Percentiles rank a stretch among this genome's conserved stretches.
phyloP scores from a whole-genome alignment of 208 protist species.

The Leishmania lainsoni region DNA sequence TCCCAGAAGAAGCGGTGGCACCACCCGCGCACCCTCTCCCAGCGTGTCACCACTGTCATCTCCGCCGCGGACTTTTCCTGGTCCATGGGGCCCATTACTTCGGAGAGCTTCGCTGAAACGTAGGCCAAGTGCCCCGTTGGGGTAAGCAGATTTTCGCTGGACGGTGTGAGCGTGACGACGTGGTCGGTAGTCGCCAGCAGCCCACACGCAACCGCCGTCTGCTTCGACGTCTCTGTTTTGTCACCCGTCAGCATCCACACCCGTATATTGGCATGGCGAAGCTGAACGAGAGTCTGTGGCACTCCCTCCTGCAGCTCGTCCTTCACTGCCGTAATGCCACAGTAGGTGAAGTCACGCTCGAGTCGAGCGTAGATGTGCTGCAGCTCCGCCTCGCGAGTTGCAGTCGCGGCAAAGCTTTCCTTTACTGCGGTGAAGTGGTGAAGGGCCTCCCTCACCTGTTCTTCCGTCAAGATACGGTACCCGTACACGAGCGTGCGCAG shows the following conservation, averaged over 20 bases:
- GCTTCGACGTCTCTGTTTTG: constrained; percentile 96
- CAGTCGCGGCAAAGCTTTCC: constrained; percentile 18
- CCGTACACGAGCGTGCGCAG: constrained; percentile 77
- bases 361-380: constrained; percentile 59
- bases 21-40: constrained; percentile 22
- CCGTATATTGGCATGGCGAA: constrained; percentile 78
- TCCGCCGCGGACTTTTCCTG: not conserved
- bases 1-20: constrained; percentile 38
- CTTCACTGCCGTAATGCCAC: constrained; percentile 95
- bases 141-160: constrained; percentile 30
- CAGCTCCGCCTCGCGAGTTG: constrained; percentile 33
- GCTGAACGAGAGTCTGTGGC: constrained; percentile 78
- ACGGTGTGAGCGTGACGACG: constrained; percentile 47
- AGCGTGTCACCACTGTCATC: constrained; percentile 15
- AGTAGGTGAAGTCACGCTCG: constrained; percentile 87
- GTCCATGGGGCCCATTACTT: constrained; percentile 22
- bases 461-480: constrained; percentile 48
- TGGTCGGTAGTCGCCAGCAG: constrained; percentile 47
- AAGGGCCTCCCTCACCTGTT: constrained; percentile 46
- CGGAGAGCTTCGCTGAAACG: constrained; percentile 32
- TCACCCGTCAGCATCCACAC: constrained; percentile 98
- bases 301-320: constrained; percentile 97
- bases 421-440: constrained; percentile 27
- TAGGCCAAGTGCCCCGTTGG: constrained; percentile 44
- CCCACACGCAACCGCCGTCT: constrained; percentile 90